phyloP scores from a whole-genome alignment of 2,329 filamentous ascomycete genomes.

The Talaromyces atroroseus region DNA sequence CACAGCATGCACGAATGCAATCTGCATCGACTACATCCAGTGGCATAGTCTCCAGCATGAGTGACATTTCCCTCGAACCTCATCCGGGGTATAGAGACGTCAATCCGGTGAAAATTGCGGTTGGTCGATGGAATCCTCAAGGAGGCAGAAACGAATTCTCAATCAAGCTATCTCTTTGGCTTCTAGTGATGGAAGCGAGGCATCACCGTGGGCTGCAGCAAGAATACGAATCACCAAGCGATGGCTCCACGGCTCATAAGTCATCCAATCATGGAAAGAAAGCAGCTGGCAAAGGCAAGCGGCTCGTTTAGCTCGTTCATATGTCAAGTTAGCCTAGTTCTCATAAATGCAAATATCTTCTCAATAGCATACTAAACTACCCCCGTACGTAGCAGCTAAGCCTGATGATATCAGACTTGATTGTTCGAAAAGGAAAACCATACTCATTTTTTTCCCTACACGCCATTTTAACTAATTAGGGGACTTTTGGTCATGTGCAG shows the following conservation, averaged over 20 bases:
- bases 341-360: no score
- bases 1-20: background rate
- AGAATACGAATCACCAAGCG: background rate
- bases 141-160: background rate
- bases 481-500: no score
- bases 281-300: background rate
- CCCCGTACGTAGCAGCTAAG: no score
- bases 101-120: background rate
- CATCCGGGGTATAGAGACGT: background rate
- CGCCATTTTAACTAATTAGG: no score
- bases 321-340: no score
- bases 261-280: background rate
- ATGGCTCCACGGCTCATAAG: background rate
- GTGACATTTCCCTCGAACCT: slow-evolving; percentile 3
- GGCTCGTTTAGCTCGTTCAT: no score
- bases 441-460: no score
- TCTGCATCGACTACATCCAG: background rate
- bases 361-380: no score
- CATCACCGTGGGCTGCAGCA: background rate
- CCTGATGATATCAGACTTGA: no score
- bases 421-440: no score
- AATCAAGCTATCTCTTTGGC: slow-evolving; percentile 1
- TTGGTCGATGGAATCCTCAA: background rate
- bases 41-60: background rate
- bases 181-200: background rate